These are phyloP conservation scores for Aspergillus diversus DNA, from an alignment of 495 filamentous ascomycete genomes.

Conservation along the genomic window DNA sequence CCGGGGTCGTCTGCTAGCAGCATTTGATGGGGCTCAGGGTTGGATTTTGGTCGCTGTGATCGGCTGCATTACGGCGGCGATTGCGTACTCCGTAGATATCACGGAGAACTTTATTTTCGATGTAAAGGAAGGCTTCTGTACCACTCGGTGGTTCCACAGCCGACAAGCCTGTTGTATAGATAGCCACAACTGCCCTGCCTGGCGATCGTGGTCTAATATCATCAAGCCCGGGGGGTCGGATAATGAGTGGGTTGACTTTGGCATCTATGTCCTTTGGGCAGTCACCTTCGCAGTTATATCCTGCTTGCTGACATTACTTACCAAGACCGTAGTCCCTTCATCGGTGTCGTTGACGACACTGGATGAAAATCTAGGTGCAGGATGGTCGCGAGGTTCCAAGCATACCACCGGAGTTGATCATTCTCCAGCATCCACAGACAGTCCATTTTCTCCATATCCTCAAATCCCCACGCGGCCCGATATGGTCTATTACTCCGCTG, in stretches of 20 bases:
- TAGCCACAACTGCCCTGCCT: slow-evolving; percentile 64
- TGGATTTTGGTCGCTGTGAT: slow-evolving; percentile 94
- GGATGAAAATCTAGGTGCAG: slow-evolving; percentile 74
- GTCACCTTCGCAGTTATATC: slow-evolving; percentile 73
- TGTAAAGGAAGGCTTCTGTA: slow-evolving; percentile 88
- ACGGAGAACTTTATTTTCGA: slow-evolving; percentile 85
- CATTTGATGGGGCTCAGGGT: slow-evolving; percentile 88
- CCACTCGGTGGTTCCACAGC: slow-evolving; percentile 67
- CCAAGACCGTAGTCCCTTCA: slow-evolving; percentile 89
- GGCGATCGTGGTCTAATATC: slow-evolving; percentile 76
- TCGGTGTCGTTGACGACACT: slow-evolving; percentile 82
- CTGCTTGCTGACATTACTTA: slow-evolving; percentile 80
- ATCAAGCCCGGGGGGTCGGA: slow-evolving; percentile 58
- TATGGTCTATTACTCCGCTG: slow-evolving; percentile 93
- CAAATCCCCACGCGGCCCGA: slow-evolving; percentile 54
- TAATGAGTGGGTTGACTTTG: slow-evolving; percentile 70
- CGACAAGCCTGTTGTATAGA: slow-evolving; percentile 79
- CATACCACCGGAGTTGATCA: slow-evolving; percentile 38
- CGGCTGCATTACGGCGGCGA: slow-evolving; percentile 79
- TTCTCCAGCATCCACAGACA: slow-evolving; percentile 42
- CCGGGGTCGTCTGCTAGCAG: slow-evolving; percentile 72
- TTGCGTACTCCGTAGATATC: slow-evolving; percentile 90
- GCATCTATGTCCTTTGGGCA: slow-evolving; percentile 70
- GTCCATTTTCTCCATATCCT: slow-evolving; percentile 33
- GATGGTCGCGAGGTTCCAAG: slow-evolving; percentile 48